Conservation (phyloP, 257 asterid genomes). For the Fraxinus quadrangulata region DNA sequence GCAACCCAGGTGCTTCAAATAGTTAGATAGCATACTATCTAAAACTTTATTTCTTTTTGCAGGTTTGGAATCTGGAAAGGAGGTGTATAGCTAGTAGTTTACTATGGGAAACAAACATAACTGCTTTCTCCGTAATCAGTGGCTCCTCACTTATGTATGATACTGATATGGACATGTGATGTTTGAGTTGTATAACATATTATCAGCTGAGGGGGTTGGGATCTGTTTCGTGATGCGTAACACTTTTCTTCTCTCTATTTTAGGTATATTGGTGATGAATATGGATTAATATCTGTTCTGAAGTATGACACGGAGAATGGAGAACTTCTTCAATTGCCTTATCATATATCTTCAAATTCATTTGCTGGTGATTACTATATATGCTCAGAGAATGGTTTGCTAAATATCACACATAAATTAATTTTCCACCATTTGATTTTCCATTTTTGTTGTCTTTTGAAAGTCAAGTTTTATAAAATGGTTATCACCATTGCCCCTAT, state of each 20-base stretch:
- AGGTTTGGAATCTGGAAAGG: conserved; percentile 81
- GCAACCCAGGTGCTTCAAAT: conserved; percentile 12
- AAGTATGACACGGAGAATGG: conserved; percentile 55
- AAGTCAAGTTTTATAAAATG: background rate
- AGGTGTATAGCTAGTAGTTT: conserved; percentile 71
- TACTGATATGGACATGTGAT: conserved; percentile 24
- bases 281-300: conserved; percentile 69
- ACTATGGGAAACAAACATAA: conserved; percentile 79
- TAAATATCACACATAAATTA: conserved; percentile 12
- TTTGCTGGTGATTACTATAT: conserved; percentile 51
- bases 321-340: conserved; percentile 60
- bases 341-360: conserved; percentile 65
- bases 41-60: conserved; percentile 31
- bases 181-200: conserved; percentile 20
- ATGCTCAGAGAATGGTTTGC: background rate
- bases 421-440: conserved; percentile 10
- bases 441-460: background rate
- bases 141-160: conserved; percentile 84
- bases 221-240: conserved; percentile 26
- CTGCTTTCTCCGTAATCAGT: conserved; percentile 82
- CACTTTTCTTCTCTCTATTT: conserved; percentile 29
- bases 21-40: conserved; percentile 18
- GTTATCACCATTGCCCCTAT: background rate
- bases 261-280: conserved; percentile 90
- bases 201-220: conserved; percentile 19